Base-by-base conservation (phyloP, 148 eudicot species). In the Amaranthus cruentus region DNA sequence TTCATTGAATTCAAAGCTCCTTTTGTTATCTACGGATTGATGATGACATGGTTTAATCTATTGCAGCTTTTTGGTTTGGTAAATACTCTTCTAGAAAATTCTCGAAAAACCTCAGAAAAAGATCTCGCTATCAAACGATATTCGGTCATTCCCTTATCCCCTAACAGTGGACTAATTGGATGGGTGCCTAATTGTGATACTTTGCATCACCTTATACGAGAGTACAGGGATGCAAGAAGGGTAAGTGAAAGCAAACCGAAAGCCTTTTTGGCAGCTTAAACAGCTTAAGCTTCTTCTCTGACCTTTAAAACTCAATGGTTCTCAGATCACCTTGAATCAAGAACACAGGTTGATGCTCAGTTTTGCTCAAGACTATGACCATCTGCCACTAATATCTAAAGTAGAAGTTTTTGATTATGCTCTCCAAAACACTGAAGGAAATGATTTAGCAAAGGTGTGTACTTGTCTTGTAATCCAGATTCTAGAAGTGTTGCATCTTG, bases 161-260 rank as follows among this genome's bases (percentile, higher is more conserved):
- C 97, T 55, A 96, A 96, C 78, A 96, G 99, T 86, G 99, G 99
- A 73, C 82, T 96, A n/a, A 92, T 96, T 68, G 99, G 89, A 44
- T 96, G 99, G 99, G 96, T 88, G 69, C 99, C 99, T 44, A 85
- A 96, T 75, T 96, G 99, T 80, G 99, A 96, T 84, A 96, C 99
- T 55, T 76, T 96, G 75, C 99, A 96, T 80, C 94, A 90, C 42
- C 99, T 96, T 79, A 96, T 92, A 68, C 86, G 91, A 66, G 99
- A 96, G 77, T 96, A 96, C 63, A 87, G 99, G 79, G 97, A 92
- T 81, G 99, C 94, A 42, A 86, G 97, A 84, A 96, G 87, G 97
- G 99, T 96, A 71, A 18, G 83, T 72, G 47, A 65, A 52, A 60
- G 28, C 59, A 59, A 67, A 61, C 47, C 11, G 53, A 56, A 60